Evolutionary conservation across 768 basidiomycete species (phyloP), one percentile per base, ranked within the genome.

Genomic region (Lactarius akahatsu): DNA sequence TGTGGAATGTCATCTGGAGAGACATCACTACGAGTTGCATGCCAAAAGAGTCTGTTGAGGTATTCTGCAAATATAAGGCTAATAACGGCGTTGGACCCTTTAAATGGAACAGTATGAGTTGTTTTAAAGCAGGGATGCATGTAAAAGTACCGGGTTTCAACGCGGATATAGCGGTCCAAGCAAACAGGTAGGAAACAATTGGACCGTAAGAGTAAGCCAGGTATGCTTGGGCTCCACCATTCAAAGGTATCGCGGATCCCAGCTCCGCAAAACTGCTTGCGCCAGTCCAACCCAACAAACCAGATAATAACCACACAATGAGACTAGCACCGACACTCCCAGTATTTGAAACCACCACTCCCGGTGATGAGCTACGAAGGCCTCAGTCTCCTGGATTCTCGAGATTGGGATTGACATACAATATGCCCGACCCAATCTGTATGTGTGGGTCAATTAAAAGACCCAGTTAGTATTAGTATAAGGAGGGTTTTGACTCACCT

Each of bases 261-360:
- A 97, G 80, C 76, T 97, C 94, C 10, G 94, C 94, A 74, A 89
- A 97, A 74, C 92, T 94, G 75, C 92, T 94, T 32, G 94, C 94
- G 23, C 96, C 96, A 3, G 96, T 97, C 96, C 96, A 98, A 7
- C 86, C 92, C 11, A 98, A 79, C 28, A 96, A 62, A 7, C 95
- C 96, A 62, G 92, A 89, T 3, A 82, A 79, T 7, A 92, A 69
- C 96, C 96, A 98, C 4, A 97, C 91, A 20, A 82, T 41, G 16
- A 98, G 77, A 78, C 94, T 94, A 13, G 94, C 91, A 13, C 96
- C 96, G 0, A 95, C 91, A 71, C 91, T 94, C 43, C 93, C 83
- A 0, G 91, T 89, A 73, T 96, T 92, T 11, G 92, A 90, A 32
- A 96, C 86, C 2, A 98, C 88, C 32, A 98, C 86, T 2, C 96